phyloP scores from a whole-genome alignment of 106 monocot species.

The Dactylorhiza incarnata region DNA sequence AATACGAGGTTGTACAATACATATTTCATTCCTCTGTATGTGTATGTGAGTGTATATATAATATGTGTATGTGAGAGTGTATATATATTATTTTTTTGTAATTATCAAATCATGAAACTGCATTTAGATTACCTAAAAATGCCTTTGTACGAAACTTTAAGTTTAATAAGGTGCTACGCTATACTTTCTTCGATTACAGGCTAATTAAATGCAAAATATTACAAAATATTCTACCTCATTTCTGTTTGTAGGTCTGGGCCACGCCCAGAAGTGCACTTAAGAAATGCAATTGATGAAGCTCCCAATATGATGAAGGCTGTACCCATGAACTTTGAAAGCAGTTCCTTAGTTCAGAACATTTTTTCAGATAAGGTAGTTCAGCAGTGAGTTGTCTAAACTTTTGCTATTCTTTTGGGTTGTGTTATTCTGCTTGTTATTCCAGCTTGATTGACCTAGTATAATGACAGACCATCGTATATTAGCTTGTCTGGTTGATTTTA shows the following conservation, averaged over 20 bases:
- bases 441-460: background rate
- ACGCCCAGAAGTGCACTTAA: background rate
- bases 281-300: background rate
- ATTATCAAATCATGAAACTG: background rate
- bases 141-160: background rate
- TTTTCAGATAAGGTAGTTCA: constrained; percentile 4
- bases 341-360: background rate
- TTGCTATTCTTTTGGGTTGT: background rate
- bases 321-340: constrained; percentile 16
- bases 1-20: no score
- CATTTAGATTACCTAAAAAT: background rate
- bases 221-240: background rate
- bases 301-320: background rate
- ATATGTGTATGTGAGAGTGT: background rate
- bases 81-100: background rate
- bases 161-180: background rate
- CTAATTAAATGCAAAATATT: background rate
- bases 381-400: constrained; percentile 8
- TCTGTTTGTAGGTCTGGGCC: background rate
- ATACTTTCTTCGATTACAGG: background rate
- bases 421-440: background rate
- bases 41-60: background rate
- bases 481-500: constrained; percentile 1
- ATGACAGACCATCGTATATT: background rate
- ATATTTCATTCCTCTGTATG: background rate